Base-by-base conservation (phyloP, 83 land plant species). In the Larix sibirica region DNA sequence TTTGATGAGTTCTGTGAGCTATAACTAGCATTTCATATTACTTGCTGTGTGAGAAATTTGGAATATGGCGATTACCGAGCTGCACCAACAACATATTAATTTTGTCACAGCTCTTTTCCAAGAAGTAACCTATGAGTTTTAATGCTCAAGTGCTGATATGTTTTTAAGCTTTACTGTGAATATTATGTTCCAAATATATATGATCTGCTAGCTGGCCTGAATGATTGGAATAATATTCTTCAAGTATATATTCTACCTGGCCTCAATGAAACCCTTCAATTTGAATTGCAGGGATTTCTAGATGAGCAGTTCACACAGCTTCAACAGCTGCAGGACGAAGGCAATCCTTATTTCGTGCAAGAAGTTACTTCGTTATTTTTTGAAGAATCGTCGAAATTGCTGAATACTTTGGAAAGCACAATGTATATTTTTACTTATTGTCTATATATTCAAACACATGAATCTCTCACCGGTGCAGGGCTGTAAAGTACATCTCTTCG, bases 251-350 rank as follows among this genome's bases (percentile, higher is more conserved):
- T 20, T 61, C 3, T 14, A 14, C 63, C 63, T 1, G 14, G 20
- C 4, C 63, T 14, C 2, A 61, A 61, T 14, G 20, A 14, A 61
- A 14, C 20, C 20, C 63, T 20, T 61, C 3, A 61, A n/a, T 64
- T 77, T 56, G 5, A 4, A 4, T 8, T 77, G 78, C 79, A 94
- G 96, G 91, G 89, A 24, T 83, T 79, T 75, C 38, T 94, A 81
- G 91, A 94, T 67, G 91, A 91, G 50, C 96, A 94, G 78, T 94
- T 86, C 73, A 58, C 54, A 2, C 92, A 94, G 84, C 88, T 94
- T 17, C 90, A 92, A 65, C 85, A 87, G 65, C 83, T 94, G 67
- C 92, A 92, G 80, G 96, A 94, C 79, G 90, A 87, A 74, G 86
- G 85, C 87, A 92, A 80, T 87, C 95, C 96, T 18, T 85, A 82